A percentile compares a stretch with the other conserved stretches of the same genome.
phyloP scores from a whole-genome alignment of 148 eudicot genomes.

The Fallopia convolvulus region DNA sequence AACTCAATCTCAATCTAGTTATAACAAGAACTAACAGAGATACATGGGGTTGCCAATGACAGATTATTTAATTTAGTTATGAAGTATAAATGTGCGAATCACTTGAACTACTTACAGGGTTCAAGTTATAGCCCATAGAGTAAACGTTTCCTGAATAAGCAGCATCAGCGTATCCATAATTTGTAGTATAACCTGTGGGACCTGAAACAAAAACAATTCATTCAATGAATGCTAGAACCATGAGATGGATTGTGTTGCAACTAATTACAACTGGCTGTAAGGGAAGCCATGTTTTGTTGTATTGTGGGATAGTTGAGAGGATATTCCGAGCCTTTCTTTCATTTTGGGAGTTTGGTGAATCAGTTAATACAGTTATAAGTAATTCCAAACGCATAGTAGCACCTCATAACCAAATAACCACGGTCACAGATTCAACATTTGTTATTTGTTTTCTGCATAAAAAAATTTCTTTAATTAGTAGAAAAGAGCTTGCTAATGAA shows the following conservation, averaged over 20 bases:
- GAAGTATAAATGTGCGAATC: not conserved
- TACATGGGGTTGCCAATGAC: not conserved
- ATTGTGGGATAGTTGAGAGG: not conserved
- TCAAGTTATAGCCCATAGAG: slow-evolving; percentile 57
- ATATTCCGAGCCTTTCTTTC: not conserved
- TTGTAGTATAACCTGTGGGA: slow-evolving; percentile 44
- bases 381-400: not conserved
- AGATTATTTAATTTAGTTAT: not conserved
- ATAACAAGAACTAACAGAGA: not conserved
- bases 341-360: not conserved
- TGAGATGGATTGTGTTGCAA: not conserved
- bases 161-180: slow-evolving; percentile 59
- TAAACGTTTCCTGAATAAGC: slow-evolving; percentile 68
- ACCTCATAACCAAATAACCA: slow-evolving; percentile 1
- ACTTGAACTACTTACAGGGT: slow-evolving; percentile 24
- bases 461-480: not conserved
- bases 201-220: slow-evolving; percentile 2
- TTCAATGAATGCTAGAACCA: not conserved
- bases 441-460: not conserved
- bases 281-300: not conserved
- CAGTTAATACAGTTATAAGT: not conserved
- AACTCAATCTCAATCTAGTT: not conserved
- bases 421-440: not conserved
- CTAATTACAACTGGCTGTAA: not conserved
- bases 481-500: not conserved